A percentile compares a stretch with the other conserved stretches of the same genome.
Evolutionary conservation across 768 basidiomycete genomes (phyloP).

Genomic region (Chalciporus piperatus): DNA sequence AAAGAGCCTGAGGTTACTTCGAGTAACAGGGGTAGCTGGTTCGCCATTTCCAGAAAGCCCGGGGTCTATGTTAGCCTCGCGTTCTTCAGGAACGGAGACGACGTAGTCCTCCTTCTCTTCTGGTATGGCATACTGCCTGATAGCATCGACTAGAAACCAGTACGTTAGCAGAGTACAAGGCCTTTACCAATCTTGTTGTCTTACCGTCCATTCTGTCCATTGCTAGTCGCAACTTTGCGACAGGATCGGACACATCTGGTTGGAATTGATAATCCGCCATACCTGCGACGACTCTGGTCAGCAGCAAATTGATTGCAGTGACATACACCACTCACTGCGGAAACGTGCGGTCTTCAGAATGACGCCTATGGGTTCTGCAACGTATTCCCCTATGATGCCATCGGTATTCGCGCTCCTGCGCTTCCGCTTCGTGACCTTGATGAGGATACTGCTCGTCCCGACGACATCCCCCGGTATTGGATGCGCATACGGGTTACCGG

Average conservation of each 20-base stretch:
- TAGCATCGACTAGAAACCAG: conserved; percentile 57
- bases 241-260: conserved; percentile 68
- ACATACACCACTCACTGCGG: conserved; percentile 59
- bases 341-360: conserved; percentile 85
- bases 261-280: conserved; percentile 95
- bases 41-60: conserved; percentile 26
- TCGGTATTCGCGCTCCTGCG: conserved; percentile 39
- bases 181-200: conserved; percentile 11
- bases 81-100: conserved; percentile 26
- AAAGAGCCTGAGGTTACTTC: conserved; percentile 69
- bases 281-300: conserved; percentile 43
- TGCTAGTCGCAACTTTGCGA: conserved; percentile 63
- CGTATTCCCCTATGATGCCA: conserved; percentile 62
- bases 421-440: conserved; percentile 79
- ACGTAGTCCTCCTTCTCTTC: conserved; percentile 65
- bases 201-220: conserved; percentile 84
- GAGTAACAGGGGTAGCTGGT: conserved; percentile 21
- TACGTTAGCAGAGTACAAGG: background rate
- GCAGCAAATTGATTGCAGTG: background rate
- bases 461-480: conserved; percentile 81
- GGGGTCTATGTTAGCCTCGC: conserved; percentile 54
- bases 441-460: conserved; percentile 72
- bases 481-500: conserved; percentile 76
- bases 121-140: conserved; percentile 68
- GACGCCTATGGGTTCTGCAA: conserved; percentile 66